Evolutionary conservation across 116 monocot genomes (phyloP), one percentile per base, ranked within the genome.

Genomic region (Dioscorea cayenensis): DNA sequence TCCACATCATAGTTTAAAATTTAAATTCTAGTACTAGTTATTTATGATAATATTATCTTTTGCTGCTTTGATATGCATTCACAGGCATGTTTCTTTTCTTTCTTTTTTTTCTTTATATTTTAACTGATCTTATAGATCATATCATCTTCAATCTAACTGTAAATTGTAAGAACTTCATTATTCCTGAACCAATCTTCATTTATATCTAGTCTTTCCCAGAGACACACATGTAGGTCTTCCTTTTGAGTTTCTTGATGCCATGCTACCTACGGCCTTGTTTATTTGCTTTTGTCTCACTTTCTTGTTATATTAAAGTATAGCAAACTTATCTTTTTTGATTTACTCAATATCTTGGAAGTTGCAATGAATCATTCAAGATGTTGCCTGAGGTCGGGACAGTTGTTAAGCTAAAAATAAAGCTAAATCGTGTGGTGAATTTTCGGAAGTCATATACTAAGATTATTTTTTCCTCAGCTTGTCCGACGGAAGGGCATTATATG

Each of bases 401-500:
- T 43, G 11, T 9, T 9, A 43, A 43, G 43, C 43, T 43, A 43
- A 43, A 43, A 1, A 43, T 12, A 43, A 43, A 43, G 43, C 43
- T 43, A 43, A 10, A 43, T 43, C 6, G 0, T 43, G 43, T 43
- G 3, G 7, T 43, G 7, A 43, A 12, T 43, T 10, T 43, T 12
- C 43, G 1, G 1, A 43, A 9, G 11, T 43, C 12, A 43, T 43
- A 43, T 43, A 10, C 8, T 32, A 32, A 32, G 43, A 43, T 64
- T 74, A 29, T 49, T 51, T 48, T 51, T 18, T 60, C 70, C 61
- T 8, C 72, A 96, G 92, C 69, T 82, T 83, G 3, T 92, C 85
- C 35, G 92, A 90, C 28, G 89, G 83, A 74, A 87, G 92, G 78
- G 95, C 83, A 28, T 59, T 96, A 59, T 90, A 85, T 83, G 73